A percentile compares a stretch with the other conserved stretches of the same genome.
phyloP scores from a whole-genome alignment of 345 rosid genomes.

The Salix caprea region DNA sequence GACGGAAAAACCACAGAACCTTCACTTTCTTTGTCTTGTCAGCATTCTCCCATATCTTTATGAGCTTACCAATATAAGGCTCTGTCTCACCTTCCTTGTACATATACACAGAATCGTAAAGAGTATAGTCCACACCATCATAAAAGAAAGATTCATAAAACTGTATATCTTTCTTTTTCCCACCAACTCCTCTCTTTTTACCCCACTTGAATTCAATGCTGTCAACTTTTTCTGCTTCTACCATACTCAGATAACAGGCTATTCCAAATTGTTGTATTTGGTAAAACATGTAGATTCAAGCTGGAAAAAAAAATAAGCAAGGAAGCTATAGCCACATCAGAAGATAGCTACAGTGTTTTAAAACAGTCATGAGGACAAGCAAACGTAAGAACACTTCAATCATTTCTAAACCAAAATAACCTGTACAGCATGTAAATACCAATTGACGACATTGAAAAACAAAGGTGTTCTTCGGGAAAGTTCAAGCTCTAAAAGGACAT shows the following conservation, averaged over 20 bases:
- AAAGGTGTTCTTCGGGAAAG: background rate
- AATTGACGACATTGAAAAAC: background rate
- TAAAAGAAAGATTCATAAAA: conserved; percentile 72
- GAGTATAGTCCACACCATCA: conserved; percentile 59
- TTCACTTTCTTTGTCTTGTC: conserved; percentile 49
- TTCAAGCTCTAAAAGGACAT: too few species aligned
- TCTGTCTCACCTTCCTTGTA: conserved; percentile 37
- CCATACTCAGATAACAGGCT: conserved; percentile 39
- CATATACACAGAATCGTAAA: conserved; percentile 65
- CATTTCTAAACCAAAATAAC: background rate
- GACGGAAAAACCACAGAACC: conserved; percentile 78
- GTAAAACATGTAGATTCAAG: background rate
- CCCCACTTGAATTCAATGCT: conserved; percentile 70
- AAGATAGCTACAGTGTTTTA: background rate
- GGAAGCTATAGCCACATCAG: background rate
- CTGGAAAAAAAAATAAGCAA: background rate
- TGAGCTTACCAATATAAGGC: conserved; percentile 67
- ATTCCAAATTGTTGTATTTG: background rate
- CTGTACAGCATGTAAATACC: background rate
- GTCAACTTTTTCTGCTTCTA: conserved; percentile 33
- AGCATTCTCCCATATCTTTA: conserved; percentile 65
- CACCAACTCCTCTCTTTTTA: conserved; percentile 52
- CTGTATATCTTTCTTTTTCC: conserved; percentile 50
- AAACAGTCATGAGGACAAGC: background rate
- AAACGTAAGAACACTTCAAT: background rate